Evolutionary conservation across 768 basidiomycete genomes (phyloP), one percentile per base, ranked within the genome.

Genomic region (Leccinum incarnatum): DNA sequence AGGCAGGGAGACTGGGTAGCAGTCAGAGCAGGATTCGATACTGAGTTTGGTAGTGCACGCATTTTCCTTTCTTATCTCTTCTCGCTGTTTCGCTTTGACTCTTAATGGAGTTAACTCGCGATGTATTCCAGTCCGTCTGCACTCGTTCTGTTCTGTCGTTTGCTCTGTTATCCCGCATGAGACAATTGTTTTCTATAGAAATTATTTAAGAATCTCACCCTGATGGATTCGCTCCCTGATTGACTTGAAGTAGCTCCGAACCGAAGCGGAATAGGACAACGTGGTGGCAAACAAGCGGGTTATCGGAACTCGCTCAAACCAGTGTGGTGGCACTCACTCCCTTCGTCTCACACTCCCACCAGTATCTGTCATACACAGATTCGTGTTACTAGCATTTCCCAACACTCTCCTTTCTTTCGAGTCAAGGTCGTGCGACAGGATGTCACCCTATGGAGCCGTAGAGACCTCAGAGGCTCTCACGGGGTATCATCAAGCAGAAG

Each of bases 371-470:
- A 1, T 42, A 42, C 40, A 47, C 45, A 46, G 14, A 19, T 23
- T 46, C 6, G 19, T 46, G 10, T 48, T 17, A 25, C 47, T 15
- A 15, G 19, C 46, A 8, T 48, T 48, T 5, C 14, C 12, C 46
- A 15, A 21, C n/a, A 23, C 46, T 23, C 19, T 47, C 47, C 47
- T 48, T 48, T 48, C n/a, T 2, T 45, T 45, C 42, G 29, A 58
- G 62, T 47, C 48, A 32, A 66, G 68, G 42, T 65, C 63, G 50
- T 79, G 79, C 78, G 83, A 87, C 66, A 91, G 89, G 88, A 79
- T 83, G 34, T 84, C 83, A 57, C 79, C 80, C 5, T 93, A 93
- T 63, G 88, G 89, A 47, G 75, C 83, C n/a, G 78, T 79, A 40
- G 76, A 45, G 72, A 71, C 65, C 27, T 63, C 68, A 51, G 65